These are phyloP conservation scores for Pleurozium schreberi DNA, from an alignment of 225 moss, liverwort and hornwort species.

Conservation along the genomic window DNA sequence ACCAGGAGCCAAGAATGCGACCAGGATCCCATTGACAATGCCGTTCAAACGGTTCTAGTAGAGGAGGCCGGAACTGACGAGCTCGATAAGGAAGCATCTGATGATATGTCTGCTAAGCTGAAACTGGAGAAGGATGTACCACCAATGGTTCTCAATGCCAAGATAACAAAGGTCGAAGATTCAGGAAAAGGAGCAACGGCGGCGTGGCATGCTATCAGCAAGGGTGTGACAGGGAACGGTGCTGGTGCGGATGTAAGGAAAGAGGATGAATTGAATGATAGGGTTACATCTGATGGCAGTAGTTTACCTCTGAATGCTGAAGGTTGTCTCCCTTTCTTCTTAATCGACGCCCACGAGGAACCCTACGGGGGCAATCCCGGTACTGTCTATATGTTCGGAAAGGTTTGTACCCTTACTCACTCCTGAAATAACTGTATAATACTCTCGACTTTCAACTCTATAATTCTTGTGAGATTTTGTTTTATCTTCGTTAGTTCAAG, in stretches of 20 bases:
- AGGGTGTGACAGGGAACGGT: constrained; percentile 21
- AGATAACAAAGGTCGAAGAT: constrained; percentile 33
- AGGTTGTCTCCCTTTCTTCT: constrained; percentile 68
- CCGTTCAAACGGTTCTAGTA: not conserved
- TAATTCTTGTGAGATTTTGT: not conserved
- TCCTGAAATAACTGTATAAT: not conserved
- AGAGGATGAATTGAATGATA: constrained; percentile 28
- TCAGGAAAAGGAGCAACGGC: constrained; percentile 66
- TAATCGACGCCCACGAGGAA: constrained; percentile 90
- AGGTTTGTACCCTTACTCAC: constrained; percentile 23
- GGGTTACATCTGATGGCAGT: constrained; percentile 10
- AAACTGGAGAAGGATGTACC: constrained; percentile 14
- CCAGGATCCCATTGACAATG: not conserved
- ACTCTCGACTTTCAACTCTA: not conserved
- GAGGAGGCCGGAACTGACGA: not conserved
- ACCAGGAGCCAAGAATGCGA: not conserved
- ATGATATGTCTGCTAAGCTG: not conserved
- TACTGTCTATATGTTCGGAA: constrained; percentile 81
- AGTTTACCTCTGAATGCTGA: constrained; percentile 50
- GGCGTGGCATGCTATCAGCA: constrained; percentile 89
- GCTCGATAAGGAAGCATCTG: not conserved
- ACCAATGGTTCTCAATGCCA: constrained; percentile 60
- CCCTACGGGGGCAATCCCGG: constrained; percentile 73
- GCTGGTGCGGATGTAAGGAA: not conserved
- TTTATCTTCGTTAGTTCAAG: not conserved